A percentile compares a stretch with the other conserved stretches of the same genome.
Evolutionary conservation across 2,329 filamentous ascomycete genomes (phyloP).

Genomic region (Aspergillus ruber): DNA sequence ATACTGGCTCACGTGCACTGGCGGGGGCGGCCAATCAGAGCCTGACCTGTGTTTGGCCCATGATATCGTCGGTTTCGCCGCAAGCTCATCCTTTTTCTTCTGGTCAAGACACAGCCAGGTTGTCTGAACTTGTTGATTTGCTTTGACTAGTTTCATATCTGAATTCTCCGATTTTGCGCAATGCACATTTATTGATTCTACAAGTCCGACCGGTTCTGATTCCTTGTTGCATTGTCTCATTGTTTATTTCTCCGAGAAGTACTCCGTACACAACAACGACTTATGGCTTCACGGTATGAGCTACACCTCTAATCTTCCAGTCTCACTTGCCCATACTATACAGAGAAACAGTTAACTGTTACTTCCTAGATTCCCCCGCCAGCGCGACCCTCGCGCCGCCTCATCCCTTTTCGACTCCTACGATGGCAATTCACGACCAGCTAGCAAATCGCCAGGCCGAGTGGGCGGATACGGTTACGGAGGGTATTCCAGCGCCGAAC

Average conservation of each 20-base stretch:
- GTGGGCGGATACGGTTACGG: conserved; percentile 49
- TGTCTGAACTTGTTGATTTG: background rate
- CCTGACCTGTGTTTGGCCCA: background rate
- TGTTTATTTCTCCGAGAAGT: conserved; percentile 1
- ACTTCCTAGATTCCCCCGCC: conserved; percentile 55
- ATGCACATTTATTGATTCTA: background rate
- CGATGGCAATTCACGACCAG: conserved; percentile 46
- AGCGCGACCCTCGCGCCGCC: conserved; percentile 59
- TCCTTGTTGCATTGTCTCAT: too few species aligned
- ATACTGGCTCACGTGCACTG: background rate
- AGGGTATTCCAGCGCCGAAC: conserved; percentile 22
- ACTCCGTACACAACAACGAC: conserved; percentile 1
- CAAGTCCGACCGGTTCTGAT: background rate
- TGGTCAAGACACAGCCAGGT: background rate
- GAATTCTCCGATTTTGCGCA: background rate
- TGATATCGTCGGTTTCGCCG: background rate
- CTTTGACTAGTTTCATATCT: background rate
- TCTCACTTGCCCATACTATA: background rate
- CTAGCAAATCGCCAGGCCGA: conserved; percentile 33
- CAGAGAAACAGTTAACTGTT: background rate
- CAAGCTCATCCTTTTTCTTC: background rate
- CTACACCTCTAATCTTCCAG: background rate
- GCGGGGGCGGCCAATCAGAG: background rate
- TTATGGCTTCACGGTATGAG: conserved; percentile 32
- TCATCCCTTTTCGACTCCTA: conserved; percentile 72